A percentile compares a stretch with the other conserved stretches of the same genome.
Evolutionary conservation across 2,329 filamentous ascomycete species (phyloP).

Genomic region (Trichoderma sp.): DNA sequence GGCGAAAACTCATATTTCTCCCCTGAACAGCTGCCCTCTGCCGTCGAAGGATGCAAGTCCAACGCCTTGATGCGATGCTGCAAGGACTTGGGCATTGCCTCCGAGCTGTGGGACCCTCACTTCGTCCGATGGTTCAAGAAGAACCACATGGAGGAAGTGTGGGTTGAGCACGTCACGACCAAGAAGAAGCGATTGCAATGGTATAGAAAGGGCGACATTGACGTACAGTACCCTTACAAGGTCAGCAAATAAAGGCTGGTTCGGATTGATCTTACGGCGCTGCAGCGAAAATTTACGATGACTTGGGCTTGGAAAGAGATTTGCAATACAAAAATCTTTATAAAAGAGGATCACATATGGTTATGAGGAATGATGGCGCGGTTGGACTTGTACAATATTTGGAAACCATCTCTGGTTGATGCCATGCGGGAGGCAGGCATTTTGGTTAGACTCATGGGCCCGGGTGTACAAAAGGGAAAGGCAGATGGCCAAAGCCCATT

Average conservation of each 20-base stretch:
- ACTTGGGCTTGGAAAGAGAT: not conserved
- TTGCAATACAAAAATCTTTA: not conserved
- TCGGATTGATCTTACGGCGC: not conserved
- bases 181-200: constrained; percentile 92
- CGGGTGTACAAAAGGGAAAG: constrained; percentile 11
- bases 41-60: constrained; percentile 95
- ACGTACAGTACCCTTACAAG: constrained; percentile 66
- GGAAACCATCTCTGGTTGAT: not conserved
- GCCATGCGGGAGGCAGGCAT: not conserved
- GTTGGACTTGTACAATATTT: constrained; percentile 30
- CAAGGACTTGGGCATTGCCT: constrained; percentile 94
- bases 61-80: constrained; percentile 98
- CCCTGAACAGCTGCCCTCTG: constrained; percentile 86
- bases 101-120: constrained; percentile 93
- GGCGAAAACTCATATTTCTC: constrained; percentile 95
- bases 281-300: not conserved
- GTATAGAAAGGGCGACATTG: constrained; percentile 77
- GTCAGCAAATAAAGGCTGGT: constrained; percentile 31
- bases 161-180: constrained; percentile 83
- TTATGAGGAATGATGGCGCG: not conserved
- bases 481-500: constrained; percentile 3
- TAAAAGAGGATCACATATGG: not conserved
- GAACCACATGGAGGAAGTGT: constrained; percentile 74
- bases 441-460: constrained; percentile 10
- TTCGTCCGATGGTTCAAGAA: constrained; percentile 85